Evolutionary conservation across 192 early-diverging fungal species (phyloP), one percentile per base, ranked within the genome.

Genomic region (Dissophora globulifera): DNA sequence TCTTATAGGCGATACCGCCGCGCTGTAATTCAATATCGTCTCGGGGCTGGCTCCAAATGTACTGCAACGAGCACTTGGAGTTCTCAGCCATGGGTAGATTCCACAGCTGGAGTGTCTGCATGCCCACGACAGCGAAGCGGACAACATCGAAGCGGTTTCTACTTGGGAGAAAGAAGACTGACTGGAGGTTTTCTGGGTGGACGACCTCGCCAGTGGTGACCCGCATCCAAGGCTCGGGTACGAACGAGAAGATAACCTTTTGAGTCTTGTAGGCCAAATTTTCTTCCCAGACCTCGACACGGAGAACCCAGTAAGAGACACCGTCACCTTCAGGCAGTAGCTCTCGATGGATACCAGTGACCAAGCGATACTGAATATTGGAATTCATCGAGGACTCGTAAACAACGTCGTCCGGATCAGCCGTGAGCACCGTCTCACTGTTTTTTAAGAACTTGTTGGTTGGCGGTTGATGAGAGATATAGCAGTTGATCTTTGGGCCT

Each of bases 151-250:
- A 76, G 0, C 72, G 62, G 11, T 45, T 60, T 20, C 64, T 50
- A 23, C 57, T 45, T 33, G 64, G 63, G 17, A 67, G 31, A 52
- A 76, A 76, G 33, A 49, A 76, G 3, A 52, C 52, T 1, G 62
- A 55, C 27, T 67, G 45, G n/a, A 76, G 20, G 35, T 60, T 61
- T 29, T 76, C 72, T 3, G 72, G 72, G 7, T 67, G 50, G 1
- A 48, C 58, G 4, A 66, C 62, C 6, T 76, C 72, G 8, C 16
- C 43, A 8, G 72, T 76, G 29, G 63, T 67, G 16, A 59, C 58
- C 9, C 72, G 72, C 72, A 76, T 76, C 72, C 72, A 76, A 3
- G 72, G 72, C 38, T 76, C 72, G 1, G 72, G 72, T 13, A 76
- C 57, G 13, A 76, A 76, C 4, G 72, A 76, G 45, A 76, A 76